These are phyloP conservation scores for Ophiognomonia clavigignenti-juglandacearum DNA, from an alignment of 2,329 filamentous ascomycete species.

Conservation along the genomic window DNA sequence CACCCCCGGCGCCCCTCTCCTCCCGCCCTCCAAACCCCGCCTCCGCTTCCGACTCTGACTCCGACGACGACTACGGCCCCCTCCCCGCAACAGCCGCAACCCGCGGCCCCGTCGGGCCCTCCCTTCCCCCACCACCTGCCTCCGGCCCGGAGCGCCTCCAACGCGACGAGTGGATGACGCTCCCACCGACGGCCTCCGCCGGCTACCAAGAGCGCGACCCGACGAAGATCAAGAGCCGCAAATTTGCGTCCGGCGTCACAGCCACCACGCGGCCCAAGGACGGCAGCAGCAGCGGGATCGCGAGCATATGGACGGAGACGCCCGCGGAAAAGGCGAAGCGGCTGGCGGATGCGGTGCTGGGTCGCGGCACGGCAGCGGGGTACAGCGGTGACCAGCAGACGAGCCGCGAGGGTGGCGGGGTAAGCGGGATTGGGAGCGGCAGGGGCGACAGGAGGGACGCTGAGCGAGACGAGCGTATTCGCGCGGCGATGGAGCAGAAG, in stretches of 20 bases:
- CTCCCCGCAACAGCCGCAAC: constrained; percentile 45
- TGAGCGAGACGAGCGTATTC: constrained; percentile 55
- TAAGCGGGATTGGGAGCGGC: constrained; percentile 42
- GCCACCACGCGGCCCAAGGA: constrained; percentile 24
- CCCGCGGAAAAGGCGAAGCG: constrained; percentile 80
- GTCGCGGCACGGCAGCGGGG: constrained; percentile 47
- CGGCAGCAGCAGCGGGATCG: constrained; percentile 42
- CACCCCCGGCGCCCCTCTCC: constrained; percentile 36
- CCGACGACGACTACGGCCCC: constrained; percentile 55
- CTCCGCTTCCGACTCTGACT: constrained; percentile 30
- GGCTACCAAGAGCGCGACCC: constrained; percentile 66
- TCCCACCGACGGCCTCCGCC: constrained; percentile 54
- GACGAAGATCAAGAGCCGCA: constrained; percentile 74
- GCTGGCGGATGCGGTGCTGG: constrained; percentile 76
- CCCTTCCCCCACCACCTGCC: constrained; percentile 27
- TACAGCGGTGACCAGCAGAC: not conserved
- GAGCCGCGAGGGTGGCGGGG: constrained; percentile 12
- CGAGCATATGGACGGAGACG: constrained; percentile 85
- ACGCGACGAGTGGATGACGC: constrained; percentile 83
- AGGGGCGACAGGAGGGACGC: constrained; percentile 27
- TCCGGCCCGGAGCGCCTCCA: constrained; percentile 41
- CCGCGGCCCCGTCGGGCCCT: constrained; percentile 33
- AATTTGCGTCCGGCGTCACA: constrained; percentile 63
- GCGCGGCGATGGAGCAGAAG: constrained; percentile 46
- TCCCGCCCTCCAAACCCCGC: constrained; percentile 27